Conservation (phyloP, 176 grass and related monocot species). For the Oryza australiensis region DNA sequence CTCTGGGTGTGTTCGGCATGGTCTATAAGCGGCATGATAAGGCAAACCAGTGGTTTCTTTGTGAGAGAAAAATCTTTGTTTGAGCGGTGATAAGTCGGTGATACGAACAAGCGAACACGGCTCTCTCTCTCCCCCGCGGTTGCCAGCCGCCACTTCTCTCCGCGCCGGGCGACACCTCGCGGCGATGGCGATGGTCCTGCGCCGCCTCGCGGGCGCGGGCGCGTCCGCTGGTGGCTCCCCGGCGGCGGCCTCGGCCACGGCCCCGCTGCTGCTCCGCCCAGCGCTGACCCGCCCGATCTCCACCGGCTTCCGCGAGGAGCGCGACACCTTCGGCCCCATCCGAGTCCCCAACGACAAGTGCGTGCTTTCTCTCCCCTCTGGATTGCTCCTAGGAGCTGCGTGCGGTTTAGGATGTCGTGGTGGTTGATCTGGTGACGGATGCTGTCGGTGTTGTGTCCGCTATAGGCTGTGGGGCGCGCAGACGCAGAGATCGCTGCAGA, state of each 20-base stretch:
- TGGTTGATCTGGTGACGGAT: conserved; percentile 18
- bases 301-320: conserved; percentile 79
- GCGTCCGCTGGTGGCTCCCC: conserved; percentile 22
- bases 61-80: too few species aligned
- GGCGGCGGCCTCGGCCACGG: conserved; percentile 7
- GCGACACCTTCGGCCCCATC: conserved; percentile 92
- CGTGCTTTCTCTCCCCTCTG: neutral
- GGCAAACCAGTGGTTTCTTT: too few species aligned
- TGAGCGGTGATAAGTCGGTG: too few species aligned
- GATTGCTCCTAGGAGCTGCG: too few species aligned
- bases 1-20: too few species aligned
- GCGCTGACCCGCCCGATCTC: conserved; percentile 64
- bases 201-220: conserved; percentile 47
- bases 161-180: neutral
- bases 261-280: conserved; percentile 37
- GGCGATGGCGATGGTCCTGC: conserved; percentile 66
- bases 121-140: too few species aligned
- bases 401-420: neutral
- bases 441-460: neutral
- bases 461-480: conserved; percentile 96
- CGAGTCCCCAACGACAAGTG: conserved; percentile 81
- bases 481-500: conserved; percentile 96
- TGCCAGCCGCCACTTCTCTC: conserved; percentile 14
- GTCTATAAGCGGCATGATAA: too few species aligned
- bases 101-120: too few species aligned